Base-by-base conservation (phyloP, 78 protist species). In the Pelomyxa schiedti region DNA sequence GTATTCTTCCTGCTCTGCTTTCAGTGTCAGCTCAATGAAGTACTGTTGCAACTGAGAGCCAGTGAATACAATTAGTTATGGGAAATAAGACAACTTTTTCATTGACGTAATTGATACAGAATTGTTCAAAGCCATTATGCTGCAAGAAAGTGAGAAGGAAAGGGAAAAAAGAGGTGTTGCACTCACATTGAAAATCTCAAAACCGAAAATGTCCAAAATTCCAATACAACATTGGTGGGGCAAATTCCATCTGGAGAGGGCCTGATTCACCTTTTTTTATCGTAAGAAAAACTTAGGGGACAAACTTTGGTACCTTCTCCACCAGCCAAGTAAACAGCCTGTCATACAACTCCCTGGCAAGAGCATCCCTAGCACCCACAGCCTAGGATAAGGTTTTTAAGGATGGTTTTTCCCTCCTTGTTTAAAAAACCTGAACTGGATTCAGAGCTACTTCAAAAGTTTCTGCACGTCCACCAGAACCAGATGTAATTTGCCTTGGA, bases 31-130 rank as follows among this genome's bases (percentile, higher is more conserved):
- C 42, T 92, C 94, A 8, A 92, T 92, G 80, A 92, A 81, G 79
- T 63, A 82, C 72, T 72, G 82, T 40, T 79, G 86, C 26, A 78
- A 53, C 42, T n/a, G n/a, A n/a, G n/a, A n/a, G n/a, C n/a, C n/a
- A n/a, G n/a, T n/a, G n/a, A n/a, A n/a, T n/a, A n/a, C n/a, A n/a
- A n/a, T n/a, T n/a, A n/a, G n/a, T n/a, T n/a, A n/a, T 52, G 22
- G 28, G 24, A 4, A n/a, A n/a, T 47, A 64, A 37, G 65, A 38
- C 39, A 58, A 72, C 7, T n/a, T 75, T 76, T 64, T 76, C 86
- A 83, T 93, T 93, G 80, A 87, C 92, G 80, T 82, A 93, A 72
- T 93, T 93, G 84, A 93, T 93, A 84, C 95, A 90, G 53, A 93
- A 82, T 78, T 93, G 94, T 78, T 93, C 96, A 66, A 90, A 91